A percentile compares a stretch with the other conserved stretches of the same genome.
These are phyloP conservation scores for Fusarium cyanostomum DNA, from an alignment of 2,329 filamentous ascomycete species.

Conservation along the genomic window DNA sequence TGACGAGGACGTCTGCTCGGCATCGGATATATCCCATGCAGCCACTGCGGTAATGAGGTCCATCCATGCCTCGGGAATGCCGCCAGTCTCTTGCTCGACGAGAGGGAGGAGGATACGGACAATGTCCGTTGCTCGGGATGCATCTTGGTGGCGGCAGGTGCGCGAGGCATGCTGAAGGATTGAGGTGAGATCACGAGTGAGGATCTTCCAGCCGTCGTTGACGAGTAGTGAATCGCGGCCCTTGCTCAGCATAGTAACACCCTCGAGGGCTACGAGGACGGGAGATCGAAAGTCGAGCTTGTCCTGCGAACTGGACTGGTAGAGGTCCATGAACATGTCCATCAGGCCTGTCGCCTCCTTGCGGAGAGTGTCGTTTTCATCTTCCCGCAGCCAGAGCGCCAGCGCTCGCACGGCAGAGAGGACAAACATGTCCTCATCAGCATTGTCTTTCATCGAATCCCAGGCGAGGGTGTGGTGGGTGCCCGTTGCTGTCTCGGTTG, in stretches of 20 bases:
- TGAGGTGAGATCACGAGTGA: slow-evolving; percentile 60
- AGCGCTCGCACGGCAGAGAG: slow-evolving; percentile 66
- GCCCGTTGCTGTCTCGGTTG: slow-evolving; percentile 56
- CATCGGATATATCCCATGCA: slow-evolving; percentile 55
- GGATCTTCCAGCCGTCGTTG: slow-evolving; percentile 63
- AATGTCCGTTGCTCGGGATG: slow-evolving; percentile 63
- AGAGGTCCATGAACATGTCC: slow-evolving; percentile 72
- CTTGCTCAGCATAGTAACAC: slow-evolving; percentile 59
- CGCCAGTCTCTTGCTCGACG: slow-evolving; percentile 56
- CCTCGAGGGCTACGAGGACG: slow-evolving; percentile 68
- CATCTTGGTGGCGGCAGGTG: slow-evolving; percentile 40
- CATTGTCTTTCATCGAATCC: slow-evolving; percentile 63
- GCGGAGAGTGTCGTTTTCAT: slow-evolving; percentile 68
- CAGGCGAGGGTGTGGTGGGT: slow-evolving; percentile 62
- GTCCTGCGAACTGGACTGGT: slow-evolving; percentile 51
- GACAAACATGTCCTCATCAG: slow-evolving; percentile 65
- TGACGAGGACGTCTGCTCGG: slow-evolving; percentile 16
- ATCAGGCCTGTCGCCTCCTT: slow-evolving; percentile 66
- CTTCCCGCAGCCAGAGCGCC: slow-evolving; percentile 74
- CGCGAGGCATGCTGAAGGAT: slow-evolving; percentile 52
- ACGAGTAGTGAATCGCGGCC: slow-evolving; percentile 59
- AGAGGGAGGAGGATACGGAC: slow-evolving; percentile 64
- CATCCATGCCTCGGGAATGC: slow-evolving; percentile 66
- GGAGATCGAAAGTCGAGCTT: slow-evolving; percentile 65
- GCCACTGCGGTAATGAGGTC: slow-evolving; percentile 61